Evolutionary conservation across 257 asterid species (phyloP), one percentile per base, ranked within the genome.

Genomic region (Solanum arcanum): DNA sequence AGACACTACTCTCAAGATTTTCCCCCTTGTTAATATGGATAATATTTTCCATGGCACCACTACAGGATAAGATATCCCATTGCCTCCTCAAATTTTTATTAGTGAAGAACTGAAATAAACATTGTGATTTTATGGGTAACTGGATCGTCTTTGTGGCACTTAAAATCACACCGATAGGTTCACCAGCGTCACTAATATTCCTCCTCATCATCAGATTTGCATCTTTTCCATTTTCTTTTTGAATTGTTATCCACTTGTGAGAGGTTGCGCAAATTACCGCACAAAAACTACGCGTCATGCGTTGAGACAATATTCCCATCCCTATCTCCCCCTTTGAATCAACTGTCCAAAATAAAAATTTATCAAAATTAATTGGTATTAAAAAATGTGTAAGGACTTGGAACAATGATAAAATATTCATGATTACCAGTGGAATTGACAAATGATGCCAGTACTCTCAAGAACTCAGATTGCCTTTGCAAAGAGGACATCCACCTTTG

Each of bases 211-310:
- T 92, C 91, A 96, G 35, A 91, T 86, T 94, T 77, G n/a, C 62
- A 13, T 94, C 93, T 3, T 93, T 94, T 3, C 56, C 77, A 69
- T 83, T 88, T 74, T 89, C 90, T 37, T 59, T 9, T 88, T 94
- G 98, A 44, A 96, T 91, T 12, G 89, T 29, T 60, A 94, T 95
- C 98, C 99, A 96, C 70, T 92, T 88, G 89, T 94, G 91, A 27
- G 91, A 75, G 9, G 96, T 93, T 68, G 93, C 91, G 75, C 98
- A 94, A 56, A 96, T 90, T 5, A 92, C 94, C 4, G 90, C 88
- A 41, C 98, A 92, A 89, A 96, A 96, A 88, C 89, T 90, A 5
- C 91, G 94, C 18, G 92, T 92, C 99, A 96, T 96, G 82, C 94
- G 94, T 62, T 93, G 98, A 16, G 98, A 96, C 83, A 96, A 92